phyloP scores from a whole-genome alignment of 139 green algal species.

The Penium margaritaceum region DNA sequence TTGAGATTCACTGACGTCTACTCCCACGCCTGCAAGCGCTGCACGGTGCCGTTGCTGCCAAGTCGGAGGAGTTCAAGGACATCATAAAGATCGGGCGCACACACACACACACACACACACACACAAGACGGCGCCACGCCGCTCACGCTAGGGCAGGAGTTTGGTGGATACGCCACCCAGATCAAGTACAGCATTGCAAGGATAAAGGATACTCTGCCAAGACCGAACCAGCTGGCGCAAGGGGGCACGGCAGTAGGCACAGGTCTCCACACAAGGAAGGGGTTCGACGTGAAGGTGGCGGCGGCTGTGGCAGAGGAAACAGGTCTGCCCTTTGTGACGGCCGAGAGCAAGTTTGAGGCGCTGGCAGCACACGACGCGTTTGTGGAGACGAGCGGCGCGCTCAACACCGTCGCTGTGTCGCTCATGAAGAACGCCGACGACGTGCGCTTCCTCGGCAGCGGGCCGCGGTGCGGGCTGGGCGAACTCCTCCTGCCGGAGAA shows the following conservation, averaged over 20 bases:
- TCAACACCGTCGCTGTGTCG: slow-evolving; percentile 80
- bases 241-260: slow-evolving; percentile 91
- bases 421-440: slow-evolving; percentile 78
- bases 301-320: slow-evolving; percentile 64
- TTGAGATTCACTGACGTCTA: slow-evolving; percentile 59
- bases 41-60: slow-evolving; percentile 55
- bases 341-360: slow-evolving; percentile 93
- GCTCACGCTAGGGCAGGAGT: slow-evolving; percentile 86
- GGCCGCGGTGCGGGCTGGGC: slow-evolving; percentile 77
- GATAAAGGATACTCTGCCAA: slow-evolving; percentile 38
- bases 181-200: not conserved
- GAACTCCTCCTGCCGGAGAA: slow-evolving; percentile 90
- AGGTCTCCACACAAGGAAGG: slow-evolving; percentile 73
- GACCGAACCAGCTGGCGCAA: slow-evolving; percentile 55
- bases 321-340: slow-evolving; percentile 77
- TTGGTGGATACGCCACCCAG: slow-evolving; percentile 64
- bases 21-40: slow-evolving; percentile 69
- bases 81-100: slow-evolving; percentile 94
- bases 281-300: slow-evolving; percentile 68
- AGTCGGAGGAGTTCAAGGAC: slow-evolving; percentile 60
- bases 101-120: too few relatives aligned
- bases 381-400: slow-evolving; percentile 66
- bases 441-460: slow-evolving; percentile 51
- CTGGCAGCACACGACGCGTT: slow-evolving; percentile 86
- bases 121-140: slow-evolving; percentile 87